These are phyloP conservation scores for Heritiera littoralis DNA, from an alignment of 345 rosid genomes.

Conservation along the genomic window DNA sequence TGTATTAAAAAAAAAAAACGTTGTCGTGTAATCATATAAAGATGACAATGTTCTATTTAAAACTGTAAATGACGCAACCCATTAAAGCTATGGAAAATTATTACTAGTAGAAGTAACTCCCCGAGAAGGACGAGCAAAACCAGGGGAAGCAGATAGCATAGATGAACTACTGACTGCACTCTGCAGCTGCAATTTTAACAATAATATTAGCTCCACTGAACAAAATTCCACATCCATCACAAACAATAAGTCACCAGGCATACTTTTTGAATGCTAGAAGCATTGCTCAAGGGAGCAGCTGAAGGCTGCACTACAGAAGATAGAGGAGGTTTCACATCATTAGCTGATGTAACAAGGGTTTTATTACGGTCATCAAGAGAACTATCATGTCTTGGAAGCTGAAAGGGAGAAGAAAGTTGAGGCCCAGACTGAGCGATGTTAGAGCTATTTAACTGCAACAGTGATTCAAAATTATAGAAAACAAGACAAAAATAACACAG, in stretches of 20 bases:
- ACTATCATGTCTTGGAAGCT: constrained; percentile 57
- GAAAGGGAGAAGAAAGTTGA: constrained; percentile 53
- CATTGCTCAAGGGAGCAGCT: constrained; percentile 44
- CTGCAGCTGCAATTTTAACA: constrained; percentile 36
- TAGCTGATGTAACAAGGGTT: constrained; percentile 35
- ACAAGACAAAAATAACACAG: neutral
- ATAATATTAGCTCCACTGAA: constrained; percentile 7
- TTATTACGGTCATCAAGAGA: constrained; percentile 61
- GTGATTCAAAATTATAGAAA: constrained; percentile 9
- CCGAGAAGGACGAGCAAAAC: constrained; percentile 65
- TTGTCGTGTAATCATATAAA: constrained; percentile 5
- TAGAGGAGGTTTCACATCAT: constrained; percentile 45
- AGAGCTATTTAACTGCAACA: constrained; percentile 50
- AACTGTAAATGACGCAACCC: neutral
- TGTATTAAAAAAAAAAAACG: constrained; percentile 22
- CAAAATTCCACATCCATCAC: neutral
- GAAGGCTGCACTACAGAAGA: constrained; percentile 45
- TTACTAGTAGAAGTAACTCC: constrained; percentile 82
- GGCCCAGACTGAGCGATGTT: constrained; percentile 39
- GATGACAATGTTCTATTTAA: constrained; percentile 3
- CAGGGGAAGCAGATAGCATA: constrained; percentile 53
- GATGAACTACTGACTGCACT: constrained; percentile 40
- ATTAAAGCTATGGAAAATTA: constrained; percentile 1
- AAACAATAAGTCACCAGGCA: constrained; percentile 10
- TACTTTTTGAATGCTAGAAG: constrained; percentile 65